phyloP scores from a whole-genome alignment of 1,139 yeast genomes.

The Pichia sp. region DNA sequence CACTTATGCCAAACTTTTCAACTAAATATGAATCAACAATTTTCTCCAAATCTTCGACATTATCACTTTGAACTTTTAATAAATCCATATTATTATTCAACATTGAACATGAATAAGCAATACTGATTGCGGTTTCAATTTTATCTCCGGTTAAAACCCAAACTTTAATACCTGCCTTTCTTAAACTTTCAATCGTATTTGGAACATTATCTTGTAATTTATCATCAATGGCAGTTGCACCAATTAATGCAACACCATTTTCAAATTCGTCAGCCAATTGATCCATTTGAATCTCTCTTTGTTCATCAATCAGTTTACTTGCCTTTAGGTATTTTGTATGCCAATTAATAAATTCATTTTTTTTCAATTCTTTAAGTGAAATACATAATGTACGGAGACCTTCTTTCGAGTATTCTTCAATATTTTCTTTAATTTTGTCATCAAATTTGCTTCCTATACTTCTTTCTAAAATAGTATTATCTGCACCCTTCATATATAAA shows the following conservation, averaged over 20 bases:
- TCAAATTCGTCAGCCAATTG: slow-evolving; percentile 74
- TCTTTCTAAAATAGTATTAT: slow-evolving; percentile 40
- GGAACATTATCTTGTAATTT: slow-evolving; percentile 95
- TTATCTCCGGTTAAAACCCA: slow-evolving; percentile 98
- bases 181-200: slow-evolving; percentile 74
- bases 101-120: slow-evolving; percentile 95
- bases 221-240: slow-evolving; percentile 98
- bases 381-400: slow-evolving; percentile 55
- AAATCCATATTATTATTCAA: slow-evolving; percentile 83
- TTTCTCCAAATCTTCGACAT: slow-evolving; percentile 23
- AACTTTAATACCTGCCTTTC: slow-evolving; percentile 89
- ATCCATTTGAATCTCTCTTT: slow-evolving; percentile 74
- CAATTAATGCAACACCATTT: slow-evolving; percentile 62
- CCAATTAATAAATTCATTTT: slow-evolving; percentile 36
- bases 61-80: slow-evolving; percentile 46
- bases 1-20: slow-evolving; percentile 37
- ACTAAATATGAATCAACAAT: slow-evolving; percentile 36
- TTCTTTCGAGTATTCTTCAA: slow-evolving; percentile 52
- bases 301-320: slow-evolving; percentile 42
- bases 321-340: slow-evolving; percentile 38
- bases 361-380: slow-evolving; percentile 33
- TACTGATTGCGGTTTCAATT: slow-evolving; percentile 95
- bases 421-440: slow-evolving; percentile 14
- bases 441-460: slow-evolving; percentile 22
- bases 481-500: slow-evolving; percentile 49